phyloP scores from a whole-genome alignment of 164 flowering plant species.

The Magnolia sinica region DNA sequence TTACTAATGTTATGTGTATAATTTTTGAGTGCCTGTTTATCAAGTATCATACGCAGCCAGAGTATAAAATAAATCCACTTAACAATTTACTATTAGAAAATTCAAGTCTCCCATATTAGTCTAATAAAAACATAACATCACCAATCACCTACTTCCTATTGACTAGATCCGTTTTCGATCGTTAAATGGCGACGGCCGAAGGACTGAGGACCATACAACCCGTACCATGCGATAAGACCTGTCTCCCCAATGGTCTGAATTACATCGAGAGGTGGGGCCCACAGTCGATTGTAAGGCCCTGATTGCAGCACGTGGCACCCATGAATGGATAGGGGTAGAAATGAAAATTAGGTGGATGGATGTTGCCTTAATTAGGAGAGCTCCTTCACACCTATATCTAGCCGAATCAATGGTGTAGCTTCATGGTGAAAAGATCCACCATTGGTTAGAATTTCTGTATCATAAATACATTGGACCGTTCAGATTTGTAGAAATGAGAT shows the following conservation, averaged over 20 bases:
- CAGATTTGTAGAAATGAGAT: too few species aligned
- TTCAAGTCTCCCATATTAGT: neutral
- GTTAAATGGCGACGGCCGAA: neutral
- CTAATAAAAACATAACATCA: neutral
- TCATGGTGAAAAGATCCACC: neutral
- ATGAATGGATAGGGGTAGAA: neutral
- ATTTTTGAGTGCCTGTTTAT: too few species aligned
- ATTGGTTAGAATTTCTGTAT: neutral
- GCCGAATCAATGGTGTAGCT: neutral
- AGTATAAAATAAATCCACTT: neutral
- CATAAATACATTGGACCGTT: too few species aligned
- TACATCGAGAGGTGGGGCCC: neutral
- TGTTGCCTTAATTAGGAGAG: neutral
- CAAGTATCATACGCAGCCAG: too few species aligned
- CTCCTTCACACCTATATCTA: neutral
- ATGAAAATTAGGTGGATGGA: neutral
- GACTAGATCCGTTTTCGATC: neutral
- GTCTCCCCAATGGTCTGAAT: neutral
- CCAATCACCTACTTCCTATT: neutral
- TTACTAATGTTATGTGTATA: too few species aligned
- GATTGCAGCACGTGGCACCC: neutral
- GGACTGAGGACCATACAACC: neutral
- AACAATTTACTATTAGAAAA: neutral
- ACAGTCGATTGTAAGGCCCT: neutral
- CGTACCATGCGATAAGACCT: neutral